phyloP scores from a whole-genome alignment of 2,329 filamentous ascomycete genomes.

The Aureobasidium sp. region DNA sequence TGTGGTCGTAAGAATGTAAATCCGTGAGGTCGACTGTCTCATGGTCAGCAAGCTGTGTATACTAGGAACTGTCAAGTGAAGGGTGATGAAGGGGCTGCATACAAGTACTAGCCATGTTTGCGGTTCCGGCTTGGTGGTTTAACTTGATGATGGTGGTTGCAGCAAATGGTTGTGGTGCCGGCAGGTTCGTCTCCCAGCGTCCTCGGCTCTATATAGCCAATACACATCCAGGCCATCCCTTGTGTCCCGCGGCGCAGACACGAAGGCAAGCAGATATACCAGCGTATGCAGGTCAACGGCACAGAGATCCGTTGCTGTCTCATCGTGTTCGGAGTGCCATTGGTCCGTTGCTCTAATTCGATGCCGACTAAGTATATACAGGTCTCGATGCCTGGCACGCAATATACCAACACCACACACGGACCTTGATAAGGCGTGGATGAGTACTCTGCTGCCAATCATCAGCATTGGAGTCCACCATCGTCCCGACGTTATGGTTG shows the following conservation, averaged over 20 bases:
- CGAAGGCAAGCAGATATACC: background rate
- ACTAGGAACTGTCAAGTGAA: background rate
- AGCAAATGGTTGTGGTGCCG: background rate
- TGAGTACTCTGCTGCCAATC: background rate
- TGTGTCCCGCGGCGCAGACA: background rate
- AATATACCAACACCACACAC: constrained; percentile 6
- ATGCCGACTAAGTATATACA: background rate
- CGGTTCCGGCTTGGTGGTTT: background rate
- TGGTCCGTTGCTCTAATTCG: background rate
- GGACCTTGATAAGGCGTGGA: constrained; percentile 3
- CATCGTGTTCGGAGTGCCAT: background rate
- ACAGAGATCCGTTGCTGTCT: background rate
- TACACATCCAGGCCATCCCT: background rate
- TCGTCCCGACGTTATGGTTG: background rate
- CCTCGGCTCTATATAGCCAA: background rate
- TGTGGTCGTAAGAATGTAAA: background rate
- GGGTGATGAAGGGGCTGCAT: background rate
- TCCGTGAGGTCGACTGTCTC: background rate
- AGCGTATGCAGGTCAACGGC: background rate
- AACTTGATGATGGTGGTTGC: background rate
- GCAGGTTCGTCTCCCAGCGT: background rate
- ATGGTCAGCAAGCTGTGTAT: background rate
- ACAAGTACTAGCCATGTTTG: background rate
- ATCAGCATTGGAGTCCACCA: background rate
- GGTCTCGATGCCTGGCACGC: background rate